Conservation (phyloP, 2,329 filamentous ascomycete species). For the Cladophialophora chaetospira region DNA sequence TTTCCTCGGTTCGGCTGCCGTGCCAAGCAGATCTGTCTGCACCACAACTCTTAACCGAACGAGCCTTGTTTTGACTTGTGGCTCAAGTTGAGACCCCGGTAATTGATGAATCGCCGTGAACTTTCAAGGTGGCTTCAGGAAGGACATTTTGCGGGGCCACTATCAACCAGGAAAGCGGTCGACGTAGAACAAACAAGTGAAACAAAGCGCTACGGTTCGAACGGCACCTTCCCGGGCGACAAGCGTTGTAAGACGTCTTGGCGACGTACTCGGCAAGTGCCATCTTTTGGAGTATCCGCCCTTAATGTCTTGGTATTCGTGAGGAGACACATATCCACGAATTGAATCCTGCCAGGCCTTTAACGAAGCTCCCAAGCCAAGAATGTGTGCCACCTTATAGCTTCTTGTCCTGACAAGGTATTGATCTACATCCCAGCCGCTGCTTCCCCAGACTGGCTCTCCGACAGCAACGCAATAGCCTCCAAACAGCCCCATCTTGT, state of each 20-base stretch:
- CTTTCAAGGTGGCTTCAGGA: neutral
- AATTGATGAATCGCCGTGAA: neutral
- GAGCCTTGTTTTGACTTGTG: neutral
- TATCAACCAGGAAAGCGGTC: neutral
- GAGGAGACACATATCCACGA: neutral
- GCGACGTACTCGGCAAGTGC: neutral
- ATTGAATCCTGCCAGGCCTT: neutral
- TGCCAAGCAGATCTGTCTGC: neutral
- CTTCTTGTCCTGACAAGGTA: constrained; percentile 1
- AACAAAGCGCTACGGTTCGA: neutral
- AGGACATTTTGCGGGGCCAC: constrained; percentile 1
- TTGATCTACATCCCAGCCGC: neutral
- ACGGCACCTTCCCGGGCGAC: neutral
- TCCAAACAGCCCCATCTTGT: neutral
- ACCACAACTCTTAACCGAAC: neutral
- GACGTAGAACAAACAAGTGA: neutral
- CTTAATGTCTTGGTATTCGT: neutral
- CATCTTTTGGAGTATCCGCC: constrained; percentile 1
- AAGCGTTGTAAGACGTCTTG: constrained; percentile 7
- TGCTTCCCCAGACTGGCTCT: neutral
- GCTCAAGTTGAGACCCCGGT: neutral
- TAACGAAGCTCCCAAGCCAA: constrained; percentile 2
- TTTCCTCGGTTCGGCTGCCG: neutral
- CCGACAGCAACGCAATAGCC: neutral
- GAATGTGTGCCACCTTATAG: constrained; percentile 7